Conservation (phyloP, 148 eudicot genomes). For the Rhododendron simsii region DNA sequence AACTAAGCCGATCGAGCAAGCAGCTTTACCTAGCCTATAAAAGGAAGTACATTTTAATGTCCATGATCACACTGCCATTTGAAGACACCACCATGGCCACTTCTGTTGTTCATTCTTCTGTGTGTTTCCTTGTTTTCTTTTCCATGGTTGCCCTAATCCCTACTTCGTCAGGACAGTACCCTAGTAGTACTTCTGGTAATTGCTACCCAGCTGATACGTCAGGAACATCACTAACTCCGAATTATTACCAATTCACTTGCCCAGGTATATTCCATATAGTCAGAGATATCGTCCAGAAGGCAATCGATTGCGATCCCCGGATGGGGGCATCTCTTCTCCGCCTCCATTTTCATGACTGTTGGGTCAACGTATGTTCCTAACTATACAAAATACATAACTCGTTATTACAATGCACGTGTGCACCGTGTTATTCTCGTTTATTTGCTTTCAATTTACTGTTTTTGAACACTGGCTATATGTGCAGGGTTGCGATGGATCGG, state of each 20-base stretch:
- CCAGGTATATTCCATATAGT: neutral
- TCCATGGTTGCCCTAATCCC: neutral
- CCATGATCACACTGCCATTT: neutral
- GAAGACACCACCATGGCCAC: neutral
- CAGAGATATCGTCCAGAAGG: constrained; percentile 17
- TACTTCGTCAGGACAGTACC: neutral
- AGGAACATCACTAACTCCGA: neutral
- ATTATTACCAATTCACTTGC: neutral
- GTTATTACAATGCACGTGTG: too few relatives aligned
- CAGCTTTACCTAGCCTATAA: neutral
- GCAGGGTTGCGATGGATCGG: constrained; percentile 57
- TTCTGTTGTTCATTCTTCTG: neutral
- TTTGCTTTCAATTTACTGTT: neutral
- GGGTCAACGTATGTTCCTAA: constrained; percentile 37
- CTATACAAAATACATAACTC: neutral
- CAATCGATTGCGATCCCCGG: constrained; percentile 35
- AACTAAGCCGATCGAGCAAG: neutral
- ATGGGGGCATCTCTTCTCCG: constrained; percentile 60
- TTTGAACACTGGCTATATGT: neutral
- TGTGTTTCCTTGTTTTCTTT: neutral
- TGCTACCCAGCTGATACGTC: neutral
- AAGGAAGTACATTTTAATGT: neutral
- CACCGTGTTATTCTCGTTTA: too few relatives aligned
- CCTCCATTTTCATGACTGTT: constrained; percentile 56
- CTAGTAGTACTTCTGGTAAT: too few relatives aligned